Evolutionary conservation across 495 filamentous ascomycete genomes (phyloP).

Genomic region (Aspergillus homomorphus): DNA sequence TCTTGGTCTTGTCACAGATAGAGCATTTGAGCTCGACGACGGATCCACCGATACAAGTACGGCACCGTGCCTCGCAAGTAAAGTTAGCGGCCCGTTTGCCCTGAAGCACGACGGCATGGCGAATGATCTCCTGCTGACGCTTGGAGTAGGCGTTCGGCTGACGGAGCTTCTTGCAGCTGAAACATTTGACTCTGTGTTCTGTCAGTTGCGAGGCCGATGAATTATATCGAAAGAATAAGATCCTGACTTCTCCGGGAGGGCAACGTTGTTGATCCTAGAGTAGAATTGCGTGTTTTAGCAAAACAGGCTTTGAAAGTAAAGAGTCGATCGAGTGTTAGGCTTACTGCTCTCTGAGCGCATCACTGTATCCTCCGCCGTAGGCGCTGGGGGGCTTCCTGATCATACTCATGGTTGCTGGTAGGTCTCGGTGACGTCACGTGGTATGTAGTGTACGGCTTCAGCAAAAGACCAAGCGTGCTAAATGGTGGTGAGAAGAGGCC

Average conservation of each 20-base stretch:
- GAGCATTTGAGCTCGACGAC: constrained; percentile 37
- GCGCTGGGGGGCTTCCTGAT: constrained; percentile 11
- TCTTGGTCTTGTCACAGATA: constrained; percentile 47
- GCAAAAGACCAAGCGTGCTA: neutral
- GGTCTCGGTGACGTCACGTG: neutral
- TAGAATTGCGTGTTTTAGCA: neutral
- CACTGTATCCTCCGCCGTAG: constrained; percentile 31
- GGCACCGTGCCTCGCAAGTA: constrained; percentile 19
- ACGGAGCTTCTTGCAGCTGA: constrained; percentile 43
- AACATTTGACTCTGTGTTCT: constrained; percentile 45
- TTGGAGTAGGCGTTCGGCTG: constrained; percentile 41
- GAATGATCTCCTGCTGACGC: constrained; percentile 39
- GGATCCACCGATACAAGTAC: constrained; percentile 26
- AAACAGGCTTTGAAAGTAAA: neutral
- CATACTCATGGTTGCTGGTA: neutral
- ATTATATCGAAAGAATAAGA: neutral
- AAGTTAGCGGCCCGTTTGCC: constrained; percentile 7
- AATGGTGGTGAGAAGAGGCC: neutral
- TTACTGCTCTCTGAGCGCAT: constrained; percentile 26
- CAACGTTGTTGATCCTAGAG: constrained; percentile 24
- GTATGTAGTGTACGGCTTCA: neutral
- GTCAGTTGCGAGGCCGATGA: constrained; percentile 8
- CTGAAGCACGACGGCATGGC: constrained; percentile 23
- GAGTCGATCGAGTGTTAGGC: constrained; percentile 1
- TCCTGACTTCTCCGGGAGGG: constrained; percentile 31